Base-by-base conservation (phyloP, 2,329 filamentous ascomycete genomes). In the Acrocalymma vagum region DNA sequence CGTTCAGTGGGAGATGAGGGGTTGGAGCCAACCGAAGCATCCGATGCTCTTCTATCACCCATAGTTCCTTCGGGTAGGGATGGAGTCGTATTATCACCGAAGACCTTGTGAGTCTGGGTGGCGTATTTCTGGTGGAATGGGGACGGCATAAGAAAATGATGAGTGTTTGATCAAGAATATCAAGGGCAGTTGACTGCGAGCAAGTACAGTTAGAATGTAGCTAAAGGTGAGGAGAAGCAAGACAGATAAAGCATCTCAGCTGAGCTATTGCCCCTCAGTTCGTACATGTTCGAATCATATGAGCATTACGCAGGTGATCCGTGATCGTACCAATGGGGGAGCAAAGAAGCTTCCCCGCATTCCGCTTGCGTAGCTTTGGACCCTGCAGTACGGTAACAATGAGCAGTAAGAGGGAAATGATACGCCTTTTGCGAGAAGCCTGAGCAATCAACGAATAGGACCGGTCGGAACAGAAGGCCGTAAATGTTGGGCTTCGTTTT, bases 81-180 rank as follows among this genome's bases (percentile, higher is more conserved):
- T 31, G 62, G 59, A 5, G 48, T 42, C 6, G 52, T 54, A 37
- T 57, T 58, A 18, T 63, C 56, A 29, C 53, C 60, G 29, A 63
- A 69, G 14, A 59, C 16, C 36, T 58, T 67, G 49, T 69, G 60
- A 27, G 35, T 63, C 31, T 70, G 66, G 11, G 56, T 55, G 20
- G 65, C 62, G 45, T 69, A 69, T 36, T 70, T 70, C 38, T 70
- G 66, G 33, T 69, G 63, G 42, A 70, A 63, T 46, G 66, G 64
- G 29, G 63, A 68, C 48, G 67, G 63, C 67, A 70, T 70, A 14
- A 18, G 7, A 14, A 29, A 37, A 7, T 10, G 18, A n/a, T 29
- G 10, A 18, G 1, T 25, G 22, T n/a, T 24, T 24, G 22, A 24
- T 38, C n/a, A n/a, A n/a, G n/a, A 39, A 31, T 14, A n/a, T 29